Percentiles rank a stretch among this genome's conserved stretches.
Conservation (phyloP, 306 rosid genomes). For the Styphnolobium japonicum region DNA sequence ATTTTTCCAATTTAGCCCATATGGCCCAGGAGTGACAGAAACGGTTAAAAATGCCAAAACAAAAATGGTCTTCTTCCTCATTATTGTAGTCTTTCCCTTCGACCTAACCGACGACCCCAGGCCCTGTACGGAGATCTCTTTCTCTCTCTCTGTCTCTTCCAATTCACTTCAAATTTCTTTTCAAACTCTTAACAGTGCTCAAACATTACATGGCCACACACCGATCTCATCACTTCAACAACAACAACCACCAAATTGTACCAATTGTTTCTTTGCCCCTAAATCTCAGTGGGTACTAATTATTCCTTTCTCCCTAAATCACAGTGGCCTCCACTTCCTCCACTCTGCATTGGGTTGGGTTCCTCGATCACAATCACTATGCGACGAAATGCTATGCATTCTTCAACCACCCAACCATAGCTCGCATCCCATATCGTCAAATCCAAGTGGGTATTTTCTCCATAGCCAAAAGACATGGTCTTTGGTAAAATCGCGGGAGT, state of each 20-base stretch:
- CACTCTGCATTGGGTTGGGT: slow-evolving; percentile 1
- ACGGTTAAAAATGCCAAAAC: not conserved
- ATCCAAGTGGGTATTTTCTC: slow-evolving; percentile 3
- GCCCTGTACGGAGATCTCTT: not conserved
- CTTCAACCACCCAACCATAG: slow-evolving; percentile 19
- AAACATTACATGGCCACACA: not conserved
- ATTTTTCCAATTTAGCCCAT: not conserved
- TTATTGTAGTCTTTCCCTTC: not conserved
- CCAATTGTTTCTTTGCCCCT: not conserved
- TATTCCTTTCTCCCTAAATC: too few species aligned
- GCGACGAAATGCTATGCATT: slow-evolving; percentile 28
- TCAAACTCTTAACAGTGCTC: not conserved
- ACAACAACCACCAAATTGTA: not conserved
- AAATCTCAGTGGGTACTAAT: too few species aligned
- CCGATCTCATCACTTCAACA: not conserved
- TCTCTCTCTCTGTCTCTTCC: not conserved
- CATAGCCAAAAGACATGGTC: slow-evolving; percentile 40
- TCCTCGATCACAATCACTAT: not conserved
- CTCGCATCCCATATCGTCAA: slow-evolving; percentile 2
- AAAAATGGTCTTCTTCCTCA: not conserved
- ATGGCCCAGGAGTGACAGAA: not conserved
- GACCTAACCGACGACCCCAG: slow-evolving; percentile 37
- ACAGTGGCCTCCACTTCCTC: not conserved
- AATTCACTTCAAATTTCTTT: not conserved
- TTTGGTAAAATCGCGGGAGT: slow-evolving; percentile 51